These are phyloP conservation scores for Magnusiomyces fungicola DNA, from an alignment of 1,139 yeast species.

Conservation along the genomic window DNA sequence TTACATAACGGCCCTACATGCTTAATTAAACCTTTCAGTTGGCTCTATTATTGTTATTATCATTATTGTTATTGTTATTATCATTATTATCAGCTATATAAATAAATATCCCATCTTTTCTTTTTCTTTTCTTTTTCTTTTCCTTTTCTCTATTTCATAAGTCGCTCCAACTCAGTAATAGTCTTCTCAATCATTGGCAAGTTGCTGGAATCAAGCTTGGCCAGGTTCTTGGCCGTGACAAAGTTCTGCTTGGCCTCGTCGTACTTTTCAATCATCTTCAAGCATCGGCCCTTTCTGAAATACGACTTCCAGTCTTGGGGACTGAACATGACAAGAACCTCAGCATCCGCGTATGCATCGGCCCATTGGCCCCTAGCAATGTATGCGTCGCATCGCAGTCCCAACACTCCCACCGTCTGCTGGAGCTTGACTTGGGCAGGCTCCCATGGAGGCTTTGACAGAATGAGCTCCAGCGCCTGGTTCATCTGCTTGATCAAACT, in stretches of 20 bases:
- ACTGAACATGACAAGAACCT: slow-evolving; percentile 61
- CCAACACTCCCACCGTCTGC: slow-evolving; percentile 64
- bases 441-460: slow-evolving; percentile 80
- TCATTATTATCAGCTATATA: background rate
- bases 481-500: slow-evolving; percentile 60
- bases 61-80: no score
- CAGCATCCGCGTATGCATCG: slow-evolving; percentile 77
- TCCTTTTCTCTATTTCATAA: background rate
- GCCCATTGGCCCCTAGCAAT: slow-evolving; percentile 56
- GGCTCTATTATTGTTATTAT: no score
- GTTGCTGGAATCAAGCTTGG: slow-evolving; percentile 17
- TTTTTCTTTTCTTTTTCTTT: background rate
- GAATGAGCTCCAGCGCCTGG: slow-evolving; percentile 75
- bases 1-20: no score
- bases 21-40: no score
- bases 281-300: slow-evolving; percentile 72
- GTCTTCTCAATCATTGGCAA: slow-evolving; percentile 10
- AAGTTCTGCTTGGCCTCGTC: slow-evolving; percentile 68
- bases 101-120: background rate
- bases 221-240: slow-evolving; percentile 61
- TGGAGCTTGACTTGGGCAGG: slow-evolving; percentile 71
- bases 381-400: slow-evolving; percentile 79
- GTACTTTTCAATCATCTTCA: slow-evolving; percentile 59
- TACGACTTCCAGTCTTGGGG: slow-evolving; percentile 66
- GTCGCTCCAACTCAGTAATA: slow-evolving; percentile 5